Percentiles rank a stretch among this genome's conserved stretches.
These are phyloP conservation scores for Saprolegnia diclina DNA, from an alignment of 352 stramenopile species.

Conservation along the genomic window DNA sequence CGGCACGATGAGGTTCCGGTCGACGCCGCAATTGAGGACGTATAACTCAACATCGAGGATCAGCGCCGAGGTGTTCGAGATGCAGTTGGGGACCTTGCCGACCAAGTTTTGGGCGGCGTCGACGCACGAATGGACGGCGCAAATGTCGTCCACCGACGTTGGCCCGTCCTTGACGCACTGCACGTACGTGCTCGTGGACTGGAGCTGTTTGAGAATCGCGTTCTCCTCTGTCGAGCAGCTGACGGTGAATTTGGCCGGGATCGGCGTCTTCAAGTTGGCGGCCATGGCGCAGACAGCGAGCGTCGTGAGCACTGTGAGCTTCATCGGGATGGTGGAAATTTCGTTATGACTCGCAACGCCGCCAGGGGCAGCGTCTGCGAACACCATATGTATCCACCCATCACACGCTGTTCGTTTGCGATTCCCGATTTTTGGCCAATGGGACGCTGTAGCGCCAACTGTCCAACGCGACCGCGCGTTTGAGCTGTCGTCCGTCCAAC, in stretches of 20 bases:
- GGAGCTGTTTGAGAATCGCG: conserved; percentile 5
- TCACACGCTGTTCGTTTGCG: neutral
- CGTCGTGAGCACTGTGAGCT: conserved; percentile 4
- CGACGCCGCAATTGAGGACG: neutral
- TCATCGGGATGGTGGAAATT: conserved; percentile 12
- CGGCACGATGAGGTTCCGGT: neutral
- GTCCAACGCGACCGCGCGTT: neutral
- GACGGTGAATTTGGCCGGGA: neutral
- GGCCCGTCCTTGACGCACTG: conserved; percentile 11
- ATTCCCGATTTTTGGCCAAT: neutral
- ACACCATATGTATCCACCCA: neutral
- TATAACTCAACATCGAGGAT: neutral
- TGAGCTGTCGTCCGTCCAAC: too few species aligned
- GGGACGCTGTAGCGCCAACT: neutral
- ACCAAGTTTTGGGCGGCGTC: conserved; percentile 21
- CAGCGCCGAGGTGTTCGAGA: neutral
- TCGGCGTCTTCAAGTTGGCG: neutral
- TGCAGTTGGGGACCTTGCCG: conserved; percentile 18
- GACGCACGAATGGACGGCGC: conserved; percentile 6
- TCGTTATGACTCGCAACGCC: neutral
- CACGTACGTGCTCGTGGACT: conserved; percentile 12
- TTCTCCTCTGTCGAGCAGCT: conserved; percentile 4
- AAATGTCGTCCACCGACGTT: conserved; percentile 19
- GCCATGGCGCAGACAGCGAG: neutral
- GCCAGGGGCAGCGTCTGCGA: neutral